Percentiles rank a stretch among this genome's conserved stretches.
phyloP scores from a whole-genome alignment of 2,329 filamentous ascomycete genomes.

The Akanthomyces uredinophilus region DNA sequence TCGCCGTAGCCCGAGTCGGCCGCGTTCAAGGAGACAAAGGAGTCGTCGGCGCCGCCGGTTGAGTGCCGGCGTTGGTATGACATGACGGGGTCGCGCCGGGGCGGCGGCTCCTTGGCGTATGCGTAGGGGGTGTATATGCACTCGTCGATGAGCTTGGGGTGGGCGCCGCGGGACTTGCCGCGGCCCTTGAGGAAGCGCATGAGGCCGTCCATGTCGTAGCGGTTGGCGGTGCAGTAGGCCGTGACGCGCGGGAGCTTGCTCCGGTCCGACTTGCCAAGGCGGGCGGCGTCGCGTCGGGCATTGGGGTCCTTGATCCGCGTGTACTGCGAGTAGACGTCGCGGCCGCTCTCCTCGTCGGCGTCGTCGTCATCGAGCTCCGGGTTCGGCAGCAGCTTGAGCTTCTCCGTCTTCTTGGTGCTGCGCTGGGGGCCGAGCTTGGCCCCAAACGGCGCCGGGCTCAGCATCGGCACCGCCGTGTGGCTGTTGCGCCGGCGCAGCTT shows the following conservation, averaged over 20 bases:
- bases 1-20: slow-evolving; percentile 36
- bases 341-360: slow-evolving; percentile 80
- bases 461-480: slow-evolving; percentile 50
- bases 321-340: slow-evolving; percentile 97
- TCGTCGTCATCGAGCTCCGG: slow-evolving; percentile 75
- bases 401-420: slow-evolving; percentile 92
- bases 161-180: slow-evolving; percentile 69
- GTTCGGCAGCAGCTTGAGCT: slow-evolving; percentile 93
- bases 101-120: slow-evolving; percentile 50
- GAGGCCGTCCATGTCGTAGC: slow-evolving; percentile 83
- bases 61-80: slow-evolving; percentile 66
- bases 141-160: slow-evolving; percentile 91
- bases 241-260: slow-evolving; percentile 84
- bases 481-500: slow-evolving; percentile 84
- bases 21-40: slow-evolving; percentile 33
- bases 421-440: slow-evolving; percentile 88
- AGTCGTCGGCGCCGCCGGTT: slow-evolving; percentile 51
- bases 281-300: slow-evolving; percentile 83
- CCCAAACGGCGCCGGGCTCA: slow-evolving; percentile 30
- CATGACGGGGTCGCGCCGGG: slow-evolving; percentile 34
- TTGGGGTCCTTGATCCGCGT: slow-evolving; percentile 96
- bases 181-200: slow-evolving; percentile 89
- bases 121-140: slow-evolving; percentile 95
- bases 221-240: slow-evolving; percentile 91
- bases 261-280: slow-evolving; percentile 88